Evolutionary conservation across 78 protist genomes (phyloP).

Genomic region (Acrasis kona): DNA sequence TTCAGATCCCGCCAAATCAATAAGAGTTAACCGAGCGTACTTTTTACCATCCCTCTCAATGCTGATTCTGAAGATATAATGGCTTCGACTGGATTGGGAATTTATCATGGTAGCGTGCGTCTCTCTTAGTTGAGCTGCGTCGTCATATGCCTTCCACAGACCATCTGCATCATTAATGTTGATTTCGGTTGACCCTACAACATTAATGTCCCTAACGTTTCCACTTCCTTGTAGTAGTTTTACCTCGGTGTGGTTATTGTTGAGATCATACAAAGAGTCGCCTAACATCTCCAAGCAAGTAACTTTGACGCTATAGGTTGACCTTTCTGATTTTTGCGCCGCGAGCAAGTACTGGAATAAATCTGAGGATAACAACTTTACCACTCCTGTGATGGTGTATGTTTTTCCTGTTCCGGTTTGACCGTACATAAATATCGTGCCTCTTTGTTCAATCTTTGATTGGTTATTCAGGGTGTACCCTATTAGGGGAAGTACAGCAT

Average conservation of each 20-base stretch:
- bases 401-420: conserved; percentile 4
- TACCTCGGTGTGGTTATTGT: not conserved
- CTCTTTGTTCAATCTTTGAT: no score
- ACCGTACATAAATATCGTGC: no score
- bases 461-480: no score
- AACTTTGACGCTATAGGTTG: not conserved
- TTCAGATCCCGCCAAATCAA: conserved; percentile 36
- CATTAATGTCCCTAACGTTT: not conserved
- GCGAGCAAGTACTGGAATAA: not conserved
- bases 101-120: not conserved
- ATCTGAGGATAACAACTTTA: not conserved
- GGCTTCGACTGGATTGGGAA: not conserved
- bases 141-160: not conserved
- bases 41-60: not conserved
- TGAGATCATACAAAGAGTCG: not conserved
- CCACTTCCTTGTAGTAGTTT: not conserved
- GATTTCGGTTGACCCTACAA: not conserved
- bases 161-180: not conserved
- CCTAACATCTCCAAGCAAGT: not conserved
- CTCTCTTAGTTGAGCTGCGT: not conserved
- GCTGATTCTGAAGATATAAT: not conserved
- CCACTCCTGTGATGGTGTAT: not conserved
- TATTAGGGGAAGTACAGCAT: no score
- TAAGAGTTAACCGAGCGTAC: not conserved
- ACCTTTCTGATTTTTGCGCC: not conserved